Evolutionary conservation across 148 eudicot species (phyloP).

Genomic region (Heliamphora exappendiculata): DNA sequence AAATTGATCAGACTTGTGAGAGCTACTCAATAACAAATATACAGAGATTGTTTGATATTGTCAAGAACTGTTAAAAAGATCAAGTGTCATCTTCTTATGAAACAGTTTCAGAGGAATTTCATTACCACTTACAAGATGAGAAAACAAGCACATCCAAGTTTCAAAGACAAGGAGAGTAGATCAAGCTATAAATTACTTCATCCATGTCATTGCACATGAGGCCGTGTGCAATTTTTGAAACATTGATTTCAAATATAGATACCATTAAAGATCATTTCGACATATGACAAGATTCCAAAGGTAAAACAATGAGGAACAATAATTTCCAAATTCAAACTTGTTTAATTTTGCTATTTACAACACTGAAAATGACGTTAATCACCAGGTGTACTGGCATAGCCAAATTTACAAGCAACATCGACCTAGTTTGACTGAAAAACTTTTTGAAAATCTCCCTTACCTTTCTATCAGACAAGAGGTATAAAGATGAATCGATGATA

Average conservation of each 20-base stretch:
- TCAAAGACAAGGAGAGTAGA: no score
- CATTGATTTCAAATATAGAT: neutral
- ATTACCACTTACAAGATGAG: neutral
- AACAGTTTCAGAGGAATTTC: neutral
- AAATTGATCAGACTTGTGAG: no score
- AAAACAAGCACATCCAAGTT: no score
- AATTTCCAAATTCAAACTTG: neutral
- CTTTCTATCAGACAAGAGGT: neutral
- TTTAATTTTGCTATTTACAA: neutral
- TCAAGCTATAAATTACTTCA: no score
- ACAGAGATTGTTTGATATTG: neutral
- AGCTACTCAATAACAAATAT: neutral
- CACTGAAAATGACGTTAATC: neutral
- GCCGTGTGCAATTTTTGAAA: no score
- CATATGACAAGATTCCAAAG: neutral
- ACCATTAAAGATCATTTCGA: neutral
- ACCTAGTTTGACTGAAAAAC: neutral
- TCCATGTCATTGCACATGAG: no score
- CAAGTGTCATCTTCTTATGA: neutral
- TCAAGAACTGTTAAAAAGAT: neutral
- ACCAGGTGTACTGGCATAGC: slow-evolving; percentile 5
- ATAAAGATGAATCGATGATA: slow-evolving; percentile 7
- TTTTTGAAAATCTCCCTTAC: neutral
- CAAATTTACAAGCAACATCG: slow-evolving; percentile 17
- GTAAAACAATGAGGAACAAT: neutral